Percentiles rank a stretch among this genome's conserved stretches.
These are phyloP conservation scores for Globisporangium splendens DNA, from an alignment of 352 stramenopile species.

Conservation along the genomic window DNA sequence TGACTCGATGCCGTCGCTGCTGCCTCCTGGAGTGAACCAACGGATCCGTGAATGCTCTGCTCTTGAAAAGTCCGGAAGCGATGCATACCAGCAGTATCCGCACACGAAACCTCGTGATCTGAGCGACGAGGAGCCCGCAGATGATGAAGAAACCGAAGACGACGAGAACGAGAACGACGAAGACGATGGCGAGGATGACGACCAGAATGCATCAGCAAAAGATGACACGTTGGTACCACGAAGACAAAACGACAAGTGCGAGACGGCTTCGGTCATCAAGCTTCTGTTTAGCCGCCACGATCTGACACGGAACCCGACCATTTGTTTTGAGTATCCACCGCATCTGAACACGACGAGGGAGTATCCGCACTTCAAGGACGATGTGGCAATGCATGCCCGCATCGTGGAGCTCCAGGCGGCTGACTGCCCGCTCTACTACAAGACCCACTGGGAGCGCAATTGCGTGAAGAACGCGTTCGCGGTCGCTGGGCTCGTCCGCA, in stretches of 20 bases:
- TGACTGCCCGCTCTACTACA: conserved; percentile 58
- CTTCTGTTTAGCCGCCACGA: conserved; percentile 52
- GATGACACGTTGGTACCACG: not conserved
- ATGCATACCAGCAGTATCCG: not conserved
- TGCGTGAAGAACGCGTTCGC: conserved; percentile 91
- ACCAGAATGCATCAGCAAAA: too few species aligned
- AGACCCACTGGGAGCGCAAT: conserved; percentile 90
- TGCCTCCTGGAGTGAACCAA: not conserved
- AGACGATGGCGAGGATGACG: not conserved
- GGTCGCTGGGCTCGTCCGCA: conserved; percentile 63
- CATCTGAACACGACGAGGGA: conserved; percentile 51
- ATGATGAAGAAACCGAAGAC: conserved; percentile 23
- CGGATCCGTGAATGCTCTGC: not conserved
- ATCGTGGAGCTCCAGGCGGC: conserved; percentile 39
- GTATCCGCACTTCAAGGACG: conserved; percentile 20
- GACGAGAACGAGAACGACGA: conserved; percentile 21
- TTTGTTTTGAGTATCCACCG: conserved; percentile 89
- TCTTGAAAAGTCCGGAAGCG: not conserved
- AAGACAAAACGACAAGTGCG: conserved; percentile 31
- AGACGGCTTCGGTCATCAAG: conserved; percentile 35
- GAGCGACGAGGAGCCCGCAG: conserved; percentile 12
- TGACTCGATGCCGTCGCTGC: conserved; percentile 1
- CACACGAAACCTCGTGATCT: not conserved
- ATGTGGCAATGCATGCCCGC: not conserved
- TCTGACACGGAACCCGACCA: conserved; percentile 47